Base-by-base conservation (phyloP, 257 asterid genomes). In the Solanum sejunctum region DNA sequence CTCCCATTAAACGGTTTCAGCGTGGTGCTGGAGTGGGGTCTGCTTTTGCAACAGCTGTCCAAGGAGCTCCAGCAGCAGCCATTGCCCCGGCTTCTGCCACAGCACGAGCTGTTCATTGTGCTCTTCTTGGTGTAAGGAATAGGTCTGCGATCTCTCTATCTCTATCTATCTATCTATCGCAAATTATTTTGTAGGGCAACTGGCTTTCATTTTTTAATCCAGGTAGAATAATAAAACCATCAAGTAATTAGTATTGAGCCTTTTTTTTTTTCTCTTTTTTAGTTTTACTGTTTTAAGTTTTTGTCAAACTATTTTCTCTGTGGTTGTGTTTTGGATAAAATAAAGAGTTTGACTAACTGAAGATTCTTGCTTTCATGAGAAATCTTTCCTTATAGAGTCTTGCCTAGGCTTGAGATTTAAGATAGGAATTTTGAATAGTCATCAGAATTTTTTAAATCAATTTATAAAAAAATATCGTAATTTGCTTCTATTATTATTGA, bases 81-180 rank as follows among this genome's bases (percentile, higher is more conserved):
- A 87, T 97, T 61, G 98, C 99, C 89, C 99, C 98, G 20, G 98
- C 97, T 88, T 89, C 98, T 88, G 98, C 97, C 85, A 86, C 97
- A 87, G 98, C 91, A 83, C 94, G 94, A 51, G 99, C 99, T 51
- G 70, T 94, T 84, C 97, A 94, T 87, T 95, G 89, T 87, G 94
- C 98, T 85, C 91, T 97, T 90, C 93, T 97, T 87, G 99, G 99
- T 80, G 87, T 94, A 87, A 91, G 98, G 86, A 97, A 97, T 92
- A 94, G 98, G 98, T 95, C 28, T 58, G 87, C 88, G 55, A 79
- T 49, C 15, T 60, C 41, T 69, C 88, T 85, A 45, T 18, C 23
- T 58, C 81, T 49, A 9, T 60, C 41, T 49, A 3, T 28, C 32
- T 28, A n/a, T n/a, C n/a, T n/a, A n/a, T n/a, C n/a, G n/a, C 73